Percentiles rank a stretch among this genome's conserved stretches.
Conservation (phyloP, 2,329 filamentous ascomycete species). For the Lasiodiplodia citricola region DNA sequence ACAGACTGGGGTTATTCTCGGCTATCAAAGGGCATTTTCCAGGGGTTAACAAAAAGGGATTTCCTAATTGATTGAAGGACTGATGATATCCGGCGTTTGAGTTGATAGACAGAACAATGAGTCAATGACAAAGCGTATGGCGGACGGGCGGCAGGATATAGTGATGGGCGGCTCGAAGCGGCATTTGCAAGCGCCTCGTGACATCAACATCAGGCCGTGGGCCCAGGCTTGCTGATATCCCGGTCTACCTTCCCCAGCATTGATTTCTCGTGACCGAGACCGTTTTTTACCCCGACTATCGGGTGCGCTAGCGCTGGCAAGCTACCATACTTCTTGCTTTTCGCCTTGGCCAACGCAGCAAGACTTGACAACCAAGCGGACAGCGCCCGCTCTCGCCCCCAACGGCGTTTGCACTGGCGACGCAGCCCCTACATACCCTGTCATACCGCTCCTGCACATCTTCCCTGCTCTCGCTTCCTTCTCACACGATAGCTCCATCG, state of each 20-base stretch:
- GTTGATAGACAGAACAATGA: constrained; percentile 15
- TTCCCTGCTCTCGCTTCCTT: neutral
- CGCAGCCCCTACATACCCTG: neutral
- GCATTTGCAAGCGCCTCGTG: constrained; percentile 8
- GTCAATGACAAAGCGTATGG: constrained; percentile 7
- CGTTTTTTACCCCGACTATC: constrained; percentile 1
- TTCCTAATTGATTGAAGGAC: neutral
- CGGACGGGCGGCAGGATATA: neutral
- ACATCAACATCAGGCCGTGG: constrained; percentile 17
- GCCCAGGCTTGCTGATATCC: constrained; percentile 1
- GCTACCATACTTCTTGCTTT: neutral
- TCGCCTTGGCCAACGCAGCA: neutral
- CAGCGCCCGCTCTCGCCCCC: neutral
- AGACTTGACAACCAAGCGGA: neutral
- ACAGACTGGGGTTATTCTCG: neutral
- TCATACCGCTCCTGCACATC: neutral
- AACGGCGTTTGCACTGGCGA: neutral
- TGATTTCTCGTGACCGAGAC: neutral
- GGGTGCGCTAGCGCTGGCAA: constrained; percentile 11
- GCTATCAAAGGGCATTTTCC: constrained; percentile 7
- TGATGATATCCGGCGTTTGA: constrained; percentile 21
- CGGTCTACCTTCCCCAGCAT: constrained; percentile 8
- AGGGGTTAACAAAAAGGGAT: constrained; percentile 5
- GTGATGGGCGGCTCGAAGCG: neutral
- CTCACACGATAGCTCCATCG: neutral